Percentiles rank a stretch among this genome's conserved stretches.
Conservation (phyloP, 1,284 basidiomycete species). For the Cutaneotrichosporon cutaneum region DNA sequence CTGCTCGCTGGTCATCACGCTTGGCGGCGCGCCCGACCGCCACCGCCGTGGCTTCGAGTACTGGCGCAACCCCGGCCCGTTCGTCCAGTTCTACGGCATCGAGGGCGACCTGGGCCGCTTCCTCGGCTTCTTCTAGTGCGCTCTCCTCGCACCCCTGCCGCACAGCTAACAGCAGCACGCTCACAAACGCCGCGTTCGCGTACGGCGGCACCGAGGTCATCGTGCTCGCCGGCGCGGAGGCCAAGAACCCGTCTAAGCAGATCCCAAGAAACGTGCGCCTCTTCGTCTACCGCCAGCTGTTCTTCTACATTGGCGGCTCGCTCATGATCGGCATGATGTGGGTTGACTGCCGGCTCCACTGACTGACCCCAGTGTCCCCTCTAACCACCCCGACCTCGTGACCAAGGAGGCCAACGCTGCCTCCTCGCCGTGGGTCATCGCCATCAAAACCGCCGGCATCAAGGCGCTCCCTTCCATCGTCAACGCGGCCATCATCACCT, state of each 20-base stretch:
- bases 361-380: slow-evolving; percentile 59
- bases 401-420: slow-evolving; percentile 29
- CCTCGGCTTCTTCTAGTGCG: slow-evolving; percentile 39
- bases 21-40: slow-evolving; percentile 35
- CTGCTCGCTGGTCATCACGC: slow-evolving; percentile 13
- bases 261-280: slow-evolving; percentile 71
- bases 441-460: slow-evolving; percentile 61
- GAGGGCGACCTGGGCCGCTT: slow-evolving; percentile 26
- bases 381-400: slow-evolving; percentile 12
- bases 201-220: slow-evolving; percentile 41
- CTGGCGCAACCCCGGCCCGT: slow-evolving; percentile 37
- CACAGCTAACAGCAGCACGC: slow-evolving; percentile 30
- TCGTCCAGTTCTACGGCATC: slow-evolving; percentile 16
- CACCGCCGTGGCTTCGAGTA: slow-evolving; percentile 35
- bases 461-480: slow-evolving; percentile 65
- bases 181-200: slow-evolving; percentile 37
- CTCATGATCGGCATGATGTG: slow-evolving; percentile 15
- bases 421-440: slow-evolving; percentile 48
- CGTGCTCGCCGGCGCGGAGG: slow-evolving; percentile 36
- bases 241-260: slow-evolving; percentile 59
- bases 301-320: slow-evolving; percentile 48
- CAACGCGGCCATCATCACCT: slow-evolving; percentile 64
- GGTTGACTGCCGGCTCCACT: slow-evolving; percentile 63
- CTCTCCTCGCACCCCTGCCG: slow-evolving; percentile 23
- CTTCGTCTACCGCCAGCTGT: slow-evolving; percentile 70